These are phyloP conservation scores for Fusarium abutilonis DNA, from an alignment of 2,329 filamentous ascomycete species.

Conservation along the genomic window DNA sequence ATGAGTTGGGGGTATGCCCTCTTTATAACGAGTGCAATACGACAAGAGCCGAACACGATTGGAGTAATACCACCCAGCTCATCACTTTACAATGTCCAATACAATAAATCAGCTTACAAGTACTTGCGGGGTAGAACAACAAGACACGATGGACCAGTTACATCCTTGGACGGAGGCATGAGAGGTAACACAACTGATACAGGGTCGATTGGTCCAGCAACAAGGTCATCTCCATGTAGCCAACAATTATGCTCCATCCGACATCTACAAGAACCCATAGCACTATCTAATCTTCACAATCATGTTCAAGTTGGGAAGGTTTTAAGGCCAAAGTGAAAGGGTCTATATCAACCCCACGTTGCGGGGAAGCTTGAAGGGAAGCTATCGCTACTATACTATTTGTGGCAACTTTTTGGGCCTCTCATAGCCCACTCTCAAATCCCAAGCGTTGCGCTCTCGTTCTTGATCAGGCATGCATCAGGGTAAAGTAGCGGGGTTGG, in stretches of 20 bases:
- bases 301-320: slow-evolving; percentile 26
- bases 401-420: slow-evolving; percentile 34
- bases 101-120: background rate
- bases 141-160: background rate
- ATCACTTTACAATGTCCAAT: background rate
- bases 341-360: slow-evolving; percentile 8
- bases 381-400: slow-evolving; percentile 15
- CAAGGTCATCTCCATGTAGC: background rate
- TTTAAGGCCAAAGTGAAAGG: slow-evolving; percentile 24
- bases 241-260: background rate
- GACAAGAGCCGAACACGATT: no score
- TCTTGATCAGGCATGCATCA: slow-evolving; percentile 26
- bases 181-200: slow-evolving; percentile 2
- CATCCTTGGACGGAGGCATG: background rate
- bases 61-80: background rate
- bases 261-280: background rate
- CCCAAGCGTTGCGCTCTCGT: background rate
- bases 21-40: slow-evolving; percentile 16
- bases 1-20: slow-evolving; percentile 8
- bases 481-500: slow-evolving; percentile 5
- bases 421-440: slow-evolving; percentile 4
- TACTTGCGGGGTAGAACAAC: slow-evolving; percentile 10
- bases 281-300: background rate
- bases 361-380: slow-evolving; percentile 15
- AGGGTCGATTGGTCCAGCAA: background rate